A percentile compares a stretch with the other conserved stretches of the same genome.
Evolutionary conservation across 805 yeast genomes (phyloP).

Genomic region (Hanseniaspora singularis): DNA sequence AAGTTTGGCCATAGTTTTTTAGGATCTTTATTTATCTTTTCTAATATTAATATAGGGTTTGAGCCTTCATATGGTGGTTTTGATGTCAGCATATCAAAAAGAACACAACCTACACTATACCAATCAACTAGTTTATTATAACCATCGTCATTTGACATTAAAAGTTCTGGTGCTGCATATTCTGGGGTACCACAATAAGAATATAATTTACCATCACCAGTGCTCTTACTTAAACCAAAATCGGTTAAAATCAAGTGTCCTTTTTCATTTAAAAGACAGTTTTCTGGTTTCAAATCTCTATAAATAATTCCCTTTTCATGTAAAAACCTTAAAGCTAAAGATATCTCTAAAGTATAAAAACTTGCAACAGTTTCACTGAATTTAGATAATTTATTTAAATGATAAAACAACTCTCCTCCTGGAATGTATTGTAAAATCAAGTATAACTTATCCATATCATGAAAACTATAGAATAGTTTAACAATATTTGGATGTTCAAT

Average conservation of each 20-base stretch:
- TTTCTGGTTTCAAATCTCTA: slow-evolving; percentile 82
- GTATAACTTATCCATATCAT: slow-evolving; percentile 66
- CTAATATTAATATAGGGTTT: slow-evolving; percentile 61
- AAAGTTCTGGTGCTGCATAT: slow-evolving; percentile 73
- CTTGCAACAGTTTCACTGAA: slow-evolving; percentile 56
- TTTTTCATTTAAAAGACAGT: slow-evolving; percentile 60
- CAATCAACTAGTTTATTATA: slow-evolving; percentile 77
- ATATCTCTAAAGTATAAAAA: slow-evolving; percentile 70
- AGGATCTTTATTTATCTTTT: slow-evolving; percentile 59
- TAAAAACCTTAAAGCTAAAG: slow-evolving; percentile 61
- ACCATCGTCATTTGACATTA: slow-evolving; percentile 38
- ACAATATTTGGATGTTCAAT: slow-evolving; percentile 74
- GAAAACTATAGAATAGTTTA: slow-evolving; percentile 69
- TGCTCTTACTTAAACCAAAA: slow-evolving; percentile 58
- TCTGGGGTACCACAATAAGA: slow-evolving; percentile 37
- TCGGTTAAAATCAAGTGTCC: slow-evolving; percentile 80
- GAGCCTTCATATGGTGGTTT: slow-evolving; percentile 82
- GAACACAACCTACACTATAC: slow-evolving; percentile 83
- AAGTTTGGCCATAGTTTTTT: slow-evolving; percentile 34
- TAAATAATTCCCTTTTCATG: slow-evolving; percentile 75
- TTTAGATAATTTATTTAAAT: slow-evolving; percentile 32
- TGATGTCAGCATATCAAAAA: slow-evolving; percentile 71
- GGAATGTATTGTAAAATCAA: slow-evolving; percentile 68
- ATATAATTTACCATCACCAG: slow-evolving; percentile 22
- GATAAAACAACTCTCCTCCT: slow-evolving; percentile 68